Conservation (phyloP, 768 basidiomycete genomes). For the Collybiopsis luxurians region DNA sequence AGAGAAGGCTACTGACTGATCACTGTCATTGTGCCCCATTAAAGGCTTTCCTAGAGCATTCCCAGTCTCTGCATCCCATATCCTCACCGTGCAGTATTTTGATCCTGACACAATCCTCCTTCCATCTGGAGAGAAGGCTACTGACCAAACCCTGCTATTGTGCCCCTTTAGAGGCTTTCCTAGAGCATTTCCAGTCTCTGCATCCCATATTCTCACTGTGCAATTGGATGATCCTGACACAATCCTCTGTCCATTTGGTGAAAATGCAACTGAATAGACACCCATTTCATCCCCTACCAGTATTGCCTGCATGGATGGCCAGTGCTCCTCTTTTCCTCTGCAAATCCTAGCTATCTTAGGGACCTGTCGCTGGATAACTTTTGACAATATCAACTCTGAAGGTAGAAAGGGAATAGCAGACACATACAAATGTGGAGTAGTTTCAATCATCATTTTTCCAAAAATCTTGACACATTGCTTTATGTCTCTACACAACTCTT, state of each 20-base stretch:
- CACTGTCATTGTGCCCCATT: neutral
- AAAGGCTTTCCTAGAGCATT: neutral
- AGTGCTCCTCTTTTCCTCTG: neutral
- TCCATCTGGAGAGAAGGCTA: neutral
- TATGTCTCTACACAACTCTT: neutral
- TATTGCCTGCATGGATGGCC: neutral
- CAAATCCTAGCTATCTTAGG: neutral
- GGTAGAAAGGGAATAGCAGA: slow-evolving; percentile 23
- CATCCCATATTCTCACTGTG: neutral
- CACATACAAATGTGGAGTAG: slow-evolving; percentile 20
- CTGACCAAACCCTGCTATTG: neutral
- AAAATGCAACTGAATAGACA: neutral
- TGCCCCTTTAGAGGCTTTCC: neutral
- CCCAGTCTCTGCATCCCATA: neutral
- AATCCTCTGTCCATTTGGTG: neutral
- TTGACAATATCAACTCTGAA: slow-evolving; percentile 10
- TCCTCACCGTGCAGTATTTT: neutral
- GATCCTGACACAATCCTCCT: neutral
- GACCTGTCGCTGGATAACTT: neutral
- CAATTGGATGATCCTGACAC: neutral
- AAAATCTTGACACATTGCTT: slow-evolving; percentile 6
- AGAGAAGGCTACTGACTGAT: slow-evolving; percentile 41
- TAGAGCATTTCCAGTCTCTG: neutral
- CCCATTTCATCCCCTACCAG: slow-evolving; percentile 2
- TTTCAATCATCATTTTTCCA: slow-evolving; percentile 8